These are phyloP conservation scores for Erysimum cheiranthoides DNA, from an alignment of 345 rosid genomes.

Conservation along the genomic window DNA sequence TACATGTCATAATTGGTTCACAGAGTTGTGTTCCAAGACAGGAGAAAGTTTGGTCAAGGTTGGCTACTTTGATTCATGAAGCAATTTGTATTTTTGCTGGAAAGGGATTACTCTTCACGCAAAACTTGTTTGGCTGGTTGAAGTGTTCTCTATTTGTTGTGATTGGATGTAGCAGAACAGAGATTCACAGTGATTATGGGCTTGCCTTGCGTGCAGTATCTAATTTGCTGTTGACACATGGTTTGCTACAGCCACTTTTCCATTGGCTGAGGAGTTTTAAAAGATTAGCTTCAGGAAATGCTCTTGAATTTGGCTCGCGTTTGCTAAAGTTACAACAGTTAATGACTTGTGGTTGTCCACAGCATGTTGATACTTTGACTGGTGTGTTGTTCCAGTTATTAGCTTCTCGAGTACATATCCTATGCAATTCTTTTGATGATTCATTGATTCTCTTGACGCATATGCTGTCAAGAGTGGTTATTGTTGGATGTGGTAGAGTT, in stretches of 20 bases:
- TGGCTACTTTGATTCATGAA: not conserved
- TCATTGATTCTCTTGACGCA: not conserved
- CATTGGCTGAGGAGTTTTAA: no score
- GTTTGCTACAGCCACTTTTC: not conserved
- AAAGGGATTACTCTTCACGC: not conserved
- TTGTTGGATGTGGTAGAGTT: not conserved
- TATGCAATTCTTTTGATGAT: not conserved
- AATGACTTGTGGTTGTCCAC: no score
- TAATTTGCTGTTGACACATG: not conserved
- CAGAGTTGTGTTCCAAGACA: not conserved
- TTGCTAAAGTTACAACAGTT: no score
- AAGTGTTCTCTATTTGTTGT: not conserved
- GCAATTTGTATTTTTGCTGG: not conserved
- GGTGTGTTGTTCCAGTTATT: no score
- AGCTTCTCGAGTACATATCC: not conserved
- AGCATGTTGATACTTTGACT: no score
- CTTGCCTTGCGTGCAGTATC: not conserved
- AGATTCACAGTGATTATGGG: not conserved
- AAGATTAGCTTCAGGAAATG: no score
- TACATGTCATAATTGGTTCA: not conserved
- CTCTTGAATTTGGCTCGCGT: no score
- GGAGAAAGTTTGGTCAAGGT: not conserved
- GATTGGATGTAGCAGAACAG: no score
- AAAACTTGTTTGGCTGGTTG: not conserved
- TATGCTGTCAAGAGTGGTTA: not conserved